Base-by-base conservation (phyloP, 768 basidiomycete genomes). In the Nidularia sp. region DNA sequence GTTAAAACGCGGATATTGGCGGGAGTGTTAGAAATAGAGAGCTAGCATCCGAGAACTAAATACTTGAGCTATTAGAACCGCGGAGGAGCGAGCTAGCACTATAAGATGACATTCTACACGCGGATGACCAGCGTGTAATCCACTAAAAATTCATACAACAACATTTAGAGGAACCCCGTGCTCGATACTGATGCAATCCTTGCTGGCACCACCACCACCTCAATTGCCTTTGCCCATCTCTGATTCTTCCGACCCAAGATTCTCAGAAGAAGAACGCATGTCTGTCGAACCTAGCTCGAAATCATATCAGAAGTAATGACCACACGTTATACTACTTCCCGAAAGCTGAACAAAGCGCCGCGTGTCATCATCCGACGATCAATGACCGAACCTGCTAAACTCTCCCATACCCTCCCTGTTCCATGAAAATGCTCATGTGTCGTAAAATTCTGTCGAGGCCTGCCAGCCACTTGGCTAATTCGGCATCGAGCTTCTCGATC, bases 401-500 rank as follows among this genome's bases (percentile, higher is more conserved):
- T 35, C 43, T 57, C 8, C 62, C 66, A 48, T 62, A 64, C 8
- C 62, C 59, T 5, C 66, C 62, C 12, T 55, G 49, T 45, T 70
- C 73, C 55, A 88, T 71, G 57, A 86, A 86, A 1, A 48, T 56
- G 52, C 71, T 72, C 63, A 87, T 69, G 47, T 77, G 76, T 42
- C 55, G 56, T 2, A 86, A 76, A 32, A 84, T 75, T 18, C 43
- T 67, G 46, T 84, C 78, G 9, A 90, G 71, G 0, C 78, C 85
- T 0, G 51, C 67, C 0, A 90, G 72, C 88, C 88, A 90, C 50
- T 72, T 75, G 29, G 66, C 60, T 13, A 90, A 69, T 55, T 81
- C 83, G 0, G 53, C 61, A 51, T 79, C 75, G 33, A 90, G 74
- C 51, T 78, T 76, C 51, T 82, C 80, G 6, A 69, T 43, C 3